Evolutionary conservation across 1,139 yeast species (phyloP), one percentile per base, ranked within the genome.

Genomic region (Yamadazyma spencermartinsiae): DNA sequence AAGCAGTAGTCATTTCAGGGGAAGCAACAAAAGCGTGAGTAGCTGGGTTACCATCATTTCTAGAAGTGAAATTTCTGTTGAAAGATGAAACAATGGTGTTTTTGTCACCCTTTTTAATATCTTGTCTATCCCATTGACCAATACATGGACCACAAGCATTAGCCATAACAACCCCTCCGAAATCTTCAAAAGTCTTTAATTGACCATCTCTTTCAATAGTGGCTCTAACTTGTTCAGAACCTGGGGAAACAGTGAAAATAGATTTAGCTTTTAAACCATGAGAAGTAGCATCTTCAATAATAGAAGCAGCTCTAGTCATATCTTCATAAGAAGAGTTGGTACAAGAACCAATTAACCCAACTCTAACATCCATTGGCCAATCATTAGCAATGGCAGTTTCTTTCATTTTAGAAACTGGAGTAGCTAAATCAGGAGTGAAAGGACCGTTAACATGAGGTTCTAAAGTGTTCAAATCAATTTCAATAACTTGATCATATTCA

Each of bases 91-190:
- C 96, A 76, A 92, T 92, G 56, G 98, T 87, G 83, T 90, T 90
- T 80, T 87, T 88, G 66, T 88, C 97, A 73, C 97, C 97, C 82
- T 89, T 92, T 79, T 86, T 80, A 67, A 90, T 80, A 67, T 92
- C 98, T 64, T 80, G 89, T 78, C 98, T 87, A 68, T 92, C 98
- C 98, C 98, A 92, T 80, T 92, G 98, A 68, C 98, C 98, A 63
- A 92, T 92, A 81, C 98, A 90, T 69, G 98, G 98, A 68, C 98
- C 98, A 80, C 98, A 90, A 49, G 98, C 98, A 67, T 92, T 92
- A 53, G 98, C 98, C 69, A 92, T 78, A 47, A 92, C 96, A 49
- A 84, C 77, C 74, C 96, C 98, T 60, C 98, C 98, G 55, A 85
- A 86, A 61, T 87, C 94, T 67, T 83, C 81, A 72, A 92, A 89